phyloP scores from a whole-genome alignment of 345 rosid genomes.

The Microcos paniculata region DNA sequence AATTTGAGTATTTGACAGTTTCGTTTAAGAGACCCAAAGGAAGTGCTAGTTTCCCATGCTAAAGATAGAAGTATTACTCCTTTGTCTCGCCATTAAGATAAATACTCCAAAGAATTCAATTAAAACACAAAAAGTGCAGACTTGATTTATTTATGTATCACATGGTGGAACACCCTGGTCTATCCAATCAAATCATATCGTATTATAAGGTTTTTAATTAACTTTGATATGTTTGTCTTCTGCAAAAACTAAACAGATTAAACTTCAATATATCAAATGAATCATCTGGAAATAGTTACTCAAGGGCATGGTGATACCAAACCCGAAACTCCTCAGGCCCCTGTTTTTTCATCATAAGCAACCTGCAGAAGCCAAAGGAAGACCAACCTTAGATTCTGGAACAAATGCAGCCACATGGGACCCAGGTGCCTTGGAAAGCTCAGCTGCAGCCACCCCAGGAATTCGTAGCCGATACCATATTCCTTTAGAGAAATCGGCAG shows the following conservation, averaged over 20 bases:
- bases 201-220: not conserved
- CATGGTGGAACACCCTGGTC: not conserved
- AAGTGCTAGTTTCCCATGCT: not conserved
- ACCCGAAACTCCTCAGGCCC: not conserved
- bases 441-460: conserved; percentile 75
- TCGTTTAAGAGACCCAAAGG: not conserved
- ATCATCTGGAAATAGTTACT: not conserved
- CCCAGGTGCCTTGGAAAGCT: conserved; percentile 81
- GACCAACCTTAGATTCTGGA: conserved; percentile 85
- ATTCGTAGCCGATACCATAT: conserved; percentile 57
- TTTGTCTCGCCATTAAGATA: too few species aligned
- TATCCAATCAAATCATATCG: not conserved
- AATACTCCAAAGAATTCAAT: not conserved
- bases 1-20: not conserved
- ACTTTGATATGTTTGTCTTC: not conserved
- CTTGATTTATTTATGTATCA: not conserved
- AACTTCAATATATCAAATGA: not conserved
- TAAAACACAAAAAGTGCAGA: not conserved
- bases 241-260: not conserved
- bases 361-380: not conserved
- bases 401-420: conserved; percentile 86
- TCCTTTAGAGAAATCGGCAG: conserved; percentile 80
- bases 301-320: not conserved
- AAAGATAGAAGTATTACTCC: not conserved
- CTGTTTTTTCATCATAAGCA: conserved; percentile 1